A percentile compares a stretch with the other conserved stretches of the same genome.
Conservation (phyloP, 345 rosid species). For the Physaria fendleri region DNA sequence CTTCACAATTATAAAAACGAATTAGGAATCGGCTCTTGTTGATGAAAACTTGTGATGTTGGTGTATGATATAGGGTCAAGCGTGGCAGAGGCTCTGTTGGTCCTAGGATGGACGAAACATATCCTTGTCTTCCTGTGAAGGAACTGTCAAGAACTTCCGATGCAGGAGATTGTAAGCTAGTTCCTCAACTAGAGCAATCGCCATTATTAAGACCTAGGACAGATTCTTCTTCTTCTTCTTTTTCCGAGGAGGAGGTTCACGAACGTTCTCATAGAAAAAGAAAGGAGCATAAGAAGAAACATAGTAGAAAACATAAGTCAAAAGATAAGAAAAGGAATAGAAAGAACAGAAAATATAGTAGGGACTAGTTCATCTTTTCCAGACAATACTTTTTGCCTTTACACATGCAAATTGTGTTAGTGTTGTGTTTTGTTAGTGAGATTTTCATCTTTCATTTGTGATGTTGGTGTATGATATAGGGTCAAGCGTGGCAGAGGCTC, state of each 20-base stretch:
- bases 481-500: constrained; percentile 87
- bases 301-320: constrained; percentile 42
- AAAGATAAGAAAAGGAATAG: constrained; percentile 31
- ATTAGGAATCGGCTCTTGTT: not conserved
- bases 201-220: constrained; percentile 11
- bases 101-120: constrained; percentile 89
- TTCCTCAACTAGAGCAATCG: constrained; percentile 50
- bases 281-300: constrained; percentile 39
- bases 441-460: constrained; percentile 5
- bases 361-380: constrained; percentile 4
- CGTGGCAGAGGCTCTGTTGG: constrained; percentile 90
- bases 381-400: not conserved
- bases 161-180: constrained; percentile 23
- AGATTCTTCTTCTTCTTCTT: constrained; percentile 29
- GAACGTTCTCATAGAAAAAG: constrained; percentile 30
- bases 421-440: not conserved
- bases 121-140: constrained; percentile 45
- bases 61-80: constrained; percentile 58
- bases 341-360: constrained; percentile 7
- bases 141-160: constrained; percentile 25
- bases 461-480: constrained; percentile 41
- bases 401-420: not conserved
- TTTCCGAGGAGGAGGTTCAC: constrained; percentile 35
- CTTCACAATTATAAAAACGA: not conserved
- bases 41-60: constrained; percentile 6